Evolutionary conservation across 192 early-diverging fungal genomes (phyloP).

Genomic region (Phlyctochytrium arcticum): DNA sequence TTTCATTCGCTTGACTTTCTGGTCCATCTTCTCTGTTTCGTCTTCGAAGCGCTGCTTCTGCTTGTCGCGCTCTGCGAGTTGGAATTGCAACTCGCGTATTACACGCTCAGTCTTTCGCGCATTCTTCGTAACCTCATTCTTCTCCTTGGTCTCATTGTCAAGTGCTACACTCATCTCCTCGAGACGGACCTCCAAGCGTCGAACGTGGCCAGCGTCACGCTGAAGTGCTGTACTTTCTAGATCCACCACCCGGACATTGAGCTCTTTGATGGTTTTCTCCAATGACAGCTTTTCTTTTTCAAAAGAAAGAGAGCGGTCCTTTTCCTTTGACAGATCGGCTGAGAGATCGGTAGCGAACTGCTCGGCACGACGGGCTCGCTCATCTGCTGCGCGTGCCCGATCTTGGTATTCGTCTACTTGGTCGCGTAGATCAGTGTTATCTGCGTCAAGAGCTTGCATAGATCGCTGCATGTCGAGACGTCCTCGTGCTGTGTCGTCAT

Average conservation of each 20-base stretch:
- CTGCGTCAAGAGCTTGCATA: conserved; percentile 64
- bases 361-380: conserved; percentile 66
- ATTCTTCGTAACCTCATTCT: conserved; percentile 54
- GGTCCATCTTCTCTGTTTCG: conserved; percentile 65
- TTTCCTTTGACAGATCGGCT: conserved; percentile 73
- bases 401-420: conserved; percentile 74
- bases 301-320: conserved; percentile 44
- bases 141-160: conserved; percentile 61
- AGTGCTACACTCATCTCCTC: conserved; percentile 58
- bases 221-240: conserved; percentile 63
- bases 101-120: conserved; percentile 67
- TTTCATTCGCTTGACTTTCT: conserved; percentile 62
- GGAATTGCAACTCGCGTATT: conserved; percentile 83
- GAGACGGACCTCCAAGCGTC: conserved; percentile 55
- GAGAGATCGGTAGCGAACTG: conserved; percentile 59
- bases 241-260: conserved; percentile 69
- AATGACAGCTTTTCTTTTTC: conserved; percentile 58
- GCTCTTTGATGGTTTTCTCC: conserved; percentile 83
- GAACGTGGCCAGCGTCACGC: conserved; percentile 50
- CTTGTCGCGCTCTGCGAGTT: conserved; percentile 78
- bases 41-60: conserved; percentile 60
- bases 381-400: conserved; percentile 53
- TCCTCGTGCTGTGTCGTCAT: conserved; percentile 63
- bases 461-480: conserved; percentile 67
- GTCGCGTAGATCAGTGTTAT: conserved; percentile 68